phyloP scores from a whole-genome alignment of 179 eudicot genomes.

The Corrigiola litoralis region DNA sequence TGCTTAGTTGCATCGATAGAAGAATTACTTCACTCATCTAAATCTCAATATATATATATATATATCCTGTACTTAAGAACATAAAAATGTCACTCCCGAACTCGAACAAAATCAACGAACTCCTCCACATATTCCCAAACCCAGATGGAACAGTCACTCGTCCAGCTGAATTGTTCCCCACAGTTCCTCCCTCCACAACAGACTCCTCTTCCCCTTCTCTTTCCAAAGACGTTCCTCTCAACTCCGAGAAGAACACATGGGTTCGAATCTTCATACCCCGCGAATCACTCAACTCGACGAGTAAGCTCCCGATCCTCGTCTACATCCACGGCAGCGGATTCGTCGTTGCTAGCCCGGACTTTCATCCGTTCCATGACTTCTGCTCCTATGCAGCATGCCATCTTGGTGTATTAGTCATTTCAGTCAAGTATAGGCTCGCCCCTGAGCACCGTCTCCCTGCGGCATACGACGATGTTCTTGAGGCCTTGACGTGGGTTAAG shows the following conservation, averaged over 20 bases:
- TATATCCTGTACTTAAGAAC: too few species aligned
- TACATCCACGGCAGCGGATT: slow-evolving; percentile 59
- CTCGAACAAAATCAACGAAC: background rate
- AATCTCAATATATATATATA: too few species aligned
- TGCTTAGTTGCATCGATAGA: too few species aligned
- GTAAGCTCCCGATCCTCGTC: slow-evolving; percentile 30
- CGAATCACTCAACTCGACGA: background rate
- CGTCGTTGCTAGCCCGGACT: slow-evolving; percentile 19
- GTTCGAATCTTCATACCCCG: slow-evolving; percentile 31
- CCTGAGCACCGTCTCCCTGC: slow-evolving; percentile 59
- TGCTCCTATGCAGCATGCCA: slow-evolving; percentile 27
- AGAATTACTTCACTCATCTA: too few species aligned
- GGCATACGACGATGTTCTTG: slow-evolving; percentile 46
- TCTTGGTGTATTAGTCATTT: slow-evolving; percentile 26
- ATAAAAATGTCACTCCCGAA: too few species aligned
- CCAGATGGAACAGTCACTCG: slow-evolving; percentile 26
- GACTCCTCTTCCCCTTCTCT: slow-evolving; percentile 19
- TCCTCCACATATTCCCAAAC: background rate
- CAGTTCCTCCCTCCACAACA: slow-evolving; percentile 2
- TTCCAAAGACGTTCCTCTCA: slow-evolving; percentile 34
- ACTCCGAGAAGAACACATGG: slow-evolving; percentile 26
- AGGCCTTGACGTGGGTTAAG: slow-evolving; percentile 38
- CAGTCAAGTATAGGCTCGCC: slow-evolving; percentile 43
- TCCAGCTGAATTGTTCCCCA: background rate
- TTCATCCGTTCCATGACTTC: slow-evolving; percentile 21